These are phyloP conservation scores for Fraxinus americana DNA, from an alignment of 257 asterid species.

Conservation along the genomic window DNA sequence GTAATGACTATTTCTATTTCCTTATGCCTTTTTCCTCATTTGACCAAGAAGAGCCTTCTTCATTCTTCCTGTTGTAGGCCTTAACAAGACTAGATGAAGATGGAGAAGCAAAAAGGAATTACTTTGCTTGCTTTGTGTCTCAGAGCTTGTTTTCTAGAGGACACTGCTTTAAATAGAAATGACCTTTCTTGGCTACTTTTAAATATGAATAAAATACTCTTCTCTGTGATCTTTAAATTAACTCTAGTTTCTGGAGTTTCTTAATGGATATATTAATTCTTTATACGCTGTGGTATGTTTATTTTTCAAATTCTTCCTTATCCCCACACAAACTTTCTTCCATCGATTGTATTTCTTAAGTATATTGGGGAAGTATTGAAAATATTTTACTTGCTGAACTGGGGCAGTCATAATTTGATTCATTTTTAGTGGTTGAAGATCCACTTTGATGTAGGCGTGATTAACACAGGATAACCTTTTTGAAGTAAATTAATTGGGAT, in stretches of 20 bases:
- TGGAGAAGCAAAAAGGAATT: conserved; percentile 61
- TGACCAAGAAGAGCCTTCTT: conserved; percentile 49
- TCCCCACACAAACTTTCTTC: conserved; percentile 15
- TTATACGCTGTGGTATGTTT: conserved; percentile 3
- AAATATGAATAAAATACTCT: conserved; percentile 25
- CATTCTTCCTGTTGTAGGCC: conserved; percentile 76
- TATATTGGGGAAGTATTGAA: neutral
- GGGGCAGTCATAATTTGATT: conserved; percentile 4
- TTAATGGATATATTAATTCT: conserved; percentile 9
- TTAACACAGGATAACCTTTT: conserved; percentile 24
- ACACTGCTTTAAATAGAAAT: neutral
- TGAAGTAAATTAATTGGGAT: conserved; percentile 22
- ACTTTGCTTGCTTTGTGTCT: conserved; percentile 15
- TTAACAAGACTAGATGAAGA: conserved; percentile 86
- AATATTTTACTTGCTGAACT: conserved; percentile 17
- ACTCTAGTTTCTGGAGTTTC: conserved; percentile 21
- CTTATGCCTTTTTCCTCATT: conserved; percentile 31
- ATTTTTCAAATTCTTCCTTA: conserved; percentile 14
- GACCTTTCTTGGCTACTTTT: neutral
- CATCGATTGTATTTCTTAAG: neutral
- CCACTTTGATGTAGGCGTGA: conserved; percentile 6
- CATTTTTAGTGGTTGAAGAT: neutral
- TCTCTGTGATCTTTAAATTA: conserved; percentile 10
- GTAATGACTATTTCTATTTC: conserved; percentile 18
- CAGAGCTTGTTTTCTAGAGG: neutral